These are phyloP conservation scores for Cokeromyces recurvatus DNA, from an alignment of 371 early-diverging fungal genomes.

Conservation along the genomic window DNA sequence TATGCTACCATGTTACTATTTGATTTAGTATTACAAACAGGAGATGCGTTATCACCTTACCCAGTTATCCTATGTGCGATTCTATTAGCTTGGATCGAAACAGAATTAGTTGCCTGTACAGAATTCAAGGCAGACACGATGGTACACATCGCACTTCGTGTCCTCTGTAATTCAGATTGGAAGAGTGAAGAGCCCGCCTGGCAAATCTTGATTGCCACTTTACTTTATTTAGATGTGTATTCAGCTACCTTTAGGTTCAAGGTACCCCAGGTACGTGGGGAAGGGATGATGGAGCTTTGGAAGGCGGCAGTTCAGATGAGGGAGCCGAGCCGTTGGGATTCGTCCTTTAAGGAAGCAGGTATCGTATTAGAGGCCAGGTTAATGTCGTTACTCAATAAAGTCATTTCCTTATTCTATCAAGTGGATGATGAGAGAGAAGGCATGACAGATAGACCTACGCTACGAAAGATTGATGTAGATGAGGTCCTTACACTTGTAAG, in stretches of 20 bases:
- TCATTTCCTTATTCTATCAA: slow-evolving; percentile 16
- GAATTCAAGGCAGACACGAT: slow-evolving; percentile 7
- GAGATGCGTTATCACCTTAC: neutral
- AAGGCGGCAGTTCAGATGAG: slow-evolving; percentile 5
- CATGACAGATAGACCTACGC: neutral
- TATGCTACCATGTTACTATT: slow-evolving; percentile 7
- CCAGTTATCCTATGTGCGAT: slow-evolving; percentile 12
- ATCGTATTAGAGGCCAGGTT: slow-evolving; percentile 12
- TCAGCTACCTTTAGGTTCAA: slow-evolving; percentile 13
- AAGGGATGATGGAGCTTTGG: slow-evolving; percentile 9
- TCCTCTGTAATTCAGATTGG: slow-evolving; percentile 1
- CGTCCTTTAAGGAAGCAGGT: slow-evolving; percentile 1
- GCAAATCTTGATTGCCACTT: slow-evolving; percentile 13
- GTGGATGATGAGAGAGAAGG: slow-evolving; percentile 7
- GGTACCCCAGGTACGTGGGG: slow-evolving; percentile 9
- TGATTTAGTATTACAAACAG: slow-evolving; percentile 5
- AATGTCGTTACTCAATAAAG: slow-evolving; percentile 16
- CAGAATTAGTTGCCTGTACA: neutral
- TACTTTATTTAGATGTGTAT: slow-evolving; percentile 20
- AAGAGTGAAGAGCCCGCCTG: slow-evolving; percentile 1
- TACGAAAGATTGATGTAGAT: slow-evolving; percentile 41
- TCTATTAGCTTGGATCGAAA: slow-evolving; percentile 14
- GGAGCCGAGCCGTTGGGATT: no score
- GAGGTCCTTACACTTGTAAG: slow-evolving; percentile 34
- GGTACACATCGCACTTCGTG: slow-evolving; percentile 10